A percentile compares a stretch with the other conserved stretches of the same genome.
phyloP scores from a whole-genome alignment of 345 rosid species.

The Eutrema japonicum region DNA sequence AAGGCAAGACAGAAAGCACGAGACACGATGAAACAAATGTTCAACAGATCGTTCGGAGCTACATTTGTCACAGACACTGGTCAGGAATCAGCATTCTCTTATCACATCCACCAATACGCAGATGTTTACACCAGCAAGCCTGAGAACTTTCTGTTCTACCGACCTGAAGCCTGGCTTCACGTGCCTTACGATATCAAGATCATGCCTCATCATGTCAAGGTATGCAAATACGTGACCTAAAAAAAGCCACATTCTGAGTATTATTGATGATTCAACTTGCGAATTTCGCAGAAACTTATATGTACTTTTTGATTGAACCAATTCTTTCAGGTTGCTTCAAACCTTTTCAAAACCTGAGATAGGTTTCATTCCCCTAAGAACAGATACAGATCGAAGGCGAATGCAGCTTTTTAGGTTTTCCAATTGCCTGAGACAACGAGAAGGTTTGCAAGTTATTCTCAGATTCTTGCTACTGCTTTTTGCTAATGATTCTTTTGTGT shows the following conservation, averaged over 20 bases:
- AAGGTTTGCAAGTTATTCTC: slow-evolving; percentile 11
- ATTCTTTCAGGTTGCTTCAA: slow-evolving; percentile 62
- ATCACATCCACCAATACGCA: slow-evolving; percentile 94
- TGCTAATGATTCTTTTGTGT: slow-evolving; percentile 21
- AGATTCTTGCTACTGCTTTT: slow-evolving; percentile 12
- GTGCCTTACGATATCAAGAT: slow-evolving; percentile 87
- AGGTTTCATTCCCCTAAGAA: slow-evolving; percentile 16
- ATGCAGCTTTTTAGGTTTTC: slow-evolving; percentile 7
- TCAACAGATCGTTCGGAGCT: slow-evolving; percentile 93
- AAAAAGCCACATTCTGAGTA: background rate
- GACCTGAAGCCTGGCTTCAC: slow-evolving; percentile 96
- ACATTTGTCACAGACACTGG: slow-evolving; percentile 90
- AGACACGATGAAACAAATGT: slow-evolving; percentile 75
- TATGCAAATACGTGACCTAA: slow-evolving; percentile 30
- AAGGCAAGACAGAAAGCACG: slow-evolving; percentile 76
- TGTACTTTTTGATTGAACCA: background rate
- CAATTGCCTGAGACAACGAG: slow-evolving; percentile 9
- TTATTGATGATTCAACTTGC: slow-evolving; percentile 6
- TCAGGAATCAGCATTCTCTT: slow-evolving; percentile 95
- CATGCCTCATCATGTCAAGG: slow-evolving; percentile 99
- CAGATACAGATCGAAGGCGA: background rate
- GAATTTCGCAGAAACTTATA: background rate
- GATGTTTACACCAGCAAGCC: slow-evolving; percentile 93
- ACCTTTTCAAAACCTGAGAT: slow-evolving; percentile 52
- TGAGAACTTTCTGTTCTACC: slow-evolving; percentile 78